Evolutionary conservation across 495 filamentous ascomycete genomes (phyloP), one percentile per base, ranked within the genome.

Genomic region (Haplographium delicatum): DNA sequence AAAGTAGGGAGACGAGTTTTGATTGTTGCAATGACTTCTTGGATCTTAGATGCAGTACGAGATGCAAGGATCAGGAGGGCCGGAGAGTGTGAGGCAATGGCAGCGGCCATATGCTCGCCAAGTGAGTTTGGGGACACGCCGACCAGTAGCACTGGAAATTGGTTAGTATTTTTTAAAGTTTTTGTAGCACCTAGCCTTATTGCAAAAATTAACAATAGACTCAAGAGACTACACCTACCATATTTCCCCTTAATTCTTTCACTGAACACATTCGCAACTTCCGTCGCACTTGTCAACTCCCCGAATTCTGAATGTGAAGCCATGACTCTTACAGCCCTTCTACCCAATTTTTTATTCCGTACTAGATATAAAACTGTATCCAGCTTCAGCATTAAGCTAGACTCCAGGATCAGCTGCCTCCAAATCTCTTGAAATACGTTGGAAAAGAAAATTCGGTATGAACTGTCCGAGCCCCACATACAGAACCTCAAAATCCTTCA

Each of bases 51-150:
- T 3, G 69, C 65, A 40, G 67, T 63, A 26, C 63, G 63, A 34
- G 65, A 69, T 4, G 68, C 56, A 45, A 71, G 67, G 47, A 77
- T 68, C 28, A 75, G 50, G 2, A 60, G 44, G 6, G 65, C 61
- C 6, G 75, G 72, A 4, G 62, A 58, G 50, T 59, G 66, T 35
- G 62, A 58, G n/a, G 72, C 68, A 7, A 76, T 66, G 4, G 70
- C 64, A 38, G 66, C 58, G 38, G 69, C 70, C 6, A 72, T 76
- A 43, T 66, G 63, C 33, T 66, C 70, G 10, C 74, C 77, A 13
- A 80, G 61, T 6, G 69, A 66, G 8, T 65, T 62, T 1, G 65
- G 58, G 13, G 65, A 70, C 6, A 71, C 66, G 20, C 77, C 77
- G 5, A 76, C 79, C 18, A 75, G 63, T 18, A 51, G 23, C 18